These are phyloP conservation scores for Alternaria atra DNA, from an alignment of 2,329 filamentous ascomycete genomes.

Conservation along the genomic window DNA sequence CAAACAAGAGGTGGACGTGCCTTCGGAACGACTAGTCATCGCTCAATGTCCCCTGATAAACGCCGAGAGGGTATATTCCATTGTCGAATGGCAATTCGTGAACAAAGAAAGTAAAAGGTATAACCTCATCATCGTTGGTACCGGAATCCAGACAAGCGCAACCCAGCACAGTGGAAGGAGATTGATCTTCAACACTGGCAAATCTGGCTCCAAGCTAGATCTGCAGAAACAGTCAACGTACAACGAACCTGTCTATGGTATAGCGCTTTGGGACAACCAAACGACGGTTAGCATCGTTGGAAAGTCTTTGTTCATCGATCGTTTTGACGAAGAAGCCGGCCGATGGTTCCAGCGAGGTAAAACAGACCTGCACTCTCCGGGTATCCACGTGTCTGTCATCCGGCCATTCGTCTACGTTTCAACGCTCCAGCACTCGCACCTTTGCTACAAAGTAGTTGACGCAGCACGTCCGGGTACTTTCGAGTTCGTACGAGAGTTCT, in stretches of 20 bases:
- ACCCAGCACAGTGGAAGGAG: constrained; percentile 39
- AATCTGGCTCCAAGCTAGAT: constrained; percentile 60
- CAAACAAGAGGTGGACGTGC: constrained; percentile 32
- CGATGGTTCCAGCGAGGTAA: constrained; percentile 54
- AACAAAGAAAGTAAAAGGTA: constrained; percentile 65
- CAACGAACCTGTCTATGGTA: constrained; percentile 43
- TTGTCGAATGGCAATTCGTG: constrained; percentile 71
- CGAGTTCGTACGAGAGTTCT: constrained; percentile 38
- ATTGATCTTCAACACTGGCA: constrained; percentile 40
- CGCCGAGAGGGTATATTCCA: constrained; percentile 67
- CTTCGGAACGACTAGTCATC: constrained; percentile 53
- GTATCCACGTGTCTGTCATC: constrained; percentile 59
- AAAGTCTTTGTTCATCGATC: constrained; percentile 38
- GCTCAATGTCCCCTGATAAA: constrained; percentile 65
- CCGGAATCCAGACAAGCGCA: constrained; percentile 38
- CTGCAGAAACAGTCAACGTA: constrained; percentile 53
- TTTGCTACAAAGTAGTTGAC: constrained; percentile 55
- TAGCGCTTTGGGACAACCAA: constrained; percentile 38
- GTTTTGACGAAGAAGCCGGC: constrained; percentile 35
- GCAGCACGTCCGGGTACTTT: constrained; percentile 39
- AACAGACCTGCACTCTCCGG: constrained; percentile 58
- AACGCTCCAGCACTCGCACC: constrained; percentile 63
- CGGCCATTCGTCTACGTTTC: constrained; percentile 62
- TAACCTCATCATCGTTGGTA: constrained; percentile 70
- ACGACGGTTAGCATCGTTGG: constrained; percentile 40